Evolutionary conservation across 768 basidiomycete genomes (phyloP).

Genomic region (Lentinula lateritia): DNA sequence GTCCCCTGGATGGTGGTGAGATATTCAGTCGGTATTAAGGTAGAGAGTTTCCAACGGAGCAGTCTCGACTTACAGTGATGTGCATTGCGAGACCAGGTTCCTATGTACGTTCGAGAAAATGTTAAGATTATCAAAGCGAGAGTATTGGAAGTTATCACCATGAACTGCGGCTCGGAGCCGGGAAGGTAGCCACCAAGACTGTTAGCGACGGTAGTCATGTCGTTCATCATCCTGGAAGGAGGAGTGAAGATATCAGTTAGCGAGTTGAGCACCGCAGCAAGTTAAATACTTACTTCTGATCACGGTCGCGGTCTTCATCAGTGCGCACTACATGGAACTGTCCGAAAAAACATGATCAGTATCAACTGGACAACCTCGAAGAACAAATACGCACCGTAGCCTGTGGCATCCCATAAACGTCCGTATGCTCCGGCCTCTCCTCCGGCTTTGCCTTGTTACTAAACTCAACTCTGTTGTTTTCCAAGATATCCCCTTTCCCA

Average conservation of each 20-base stretch:
- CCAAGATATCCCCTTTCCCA: slow-evolving; percentile 12
- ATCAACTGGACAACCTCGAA: neutral
- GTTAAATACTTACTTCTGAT: neutral
- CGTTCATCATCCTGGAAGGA: slow-evolving; percentile 6
- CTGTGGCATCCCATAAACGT: slow-evolving; percentile 28
- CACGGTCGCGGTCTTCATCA: neutral
- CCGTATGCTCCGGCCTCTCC: slow-evolving; percentile 10
- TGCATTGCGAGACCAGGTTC: neutral
- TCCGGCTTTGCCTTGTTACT: slow-evolving; percentile 10
- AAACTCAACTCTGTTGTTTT: slow-evolving; percentile 9
- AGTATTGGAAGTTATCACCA: slow-evolving; percentile 12
- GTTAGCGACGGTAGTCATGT: slow-evolving; percentile 23
- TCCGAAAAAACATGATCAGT: neutral
- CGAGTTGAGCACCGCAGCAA: slow-evolving; percentile 6
- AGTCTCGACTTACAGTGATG: neutral
- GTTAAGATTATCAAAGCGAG: slow-evolving; percentile 9
- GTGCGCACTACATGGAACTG: neutral
- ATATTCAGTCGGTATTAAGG: neutral
- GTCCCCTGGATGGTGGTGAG: slow-evolving; percentile 3
- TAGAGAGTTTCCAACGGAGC: neutral
- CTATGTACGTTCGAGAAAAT: neutral
- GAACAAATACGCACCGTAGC: slow-evolving; percentile 20
- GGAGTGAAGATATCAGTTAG: slow-evolving; percentile 8
- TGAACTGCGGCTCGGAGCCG: slow-evolving; percentile 26
- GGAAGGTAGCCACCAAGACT: slow-evolving; percentile 27